Percentiles rank a stretch among this genome's conserved stretches.
phyloP scores from a whole-genome alignment of 352 stramenopile species.

The Phytophthora crassamura region DNA sequence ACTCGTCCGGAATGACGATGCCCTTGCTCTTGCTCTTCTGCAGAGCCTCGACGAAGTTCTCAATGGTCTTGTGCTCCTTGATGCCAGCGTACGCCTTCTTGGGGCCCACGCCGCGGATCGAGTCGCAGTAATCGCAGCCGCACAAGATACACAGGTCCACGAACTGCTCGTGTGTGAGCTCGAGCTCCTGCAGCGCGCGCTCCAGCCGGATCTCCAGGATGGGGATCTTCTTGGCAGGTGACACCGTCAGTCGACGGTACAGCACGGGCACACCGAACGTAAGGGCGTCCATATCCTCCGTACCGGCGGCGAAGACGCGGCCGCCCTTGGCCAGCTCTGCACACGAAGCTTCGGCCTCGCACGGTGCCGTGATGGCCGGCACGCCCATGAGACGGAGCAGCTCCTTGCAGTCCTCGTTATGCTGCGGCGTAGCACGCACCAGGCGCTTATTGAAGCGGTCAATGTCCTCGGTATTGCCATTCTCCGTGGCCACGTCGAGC shows the following conservation, averaged over 20 bases:
- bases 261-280: constrained; percentile 98
- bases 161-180: constrained; percentile 95
- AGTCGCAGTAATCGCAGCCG: constrained; percentile 99
- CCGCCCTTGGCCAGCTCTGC: constrained; percentile 92
- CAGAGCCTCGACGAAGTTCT: constrained; percentile 93
- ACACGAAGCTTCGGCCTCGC: constrained; percentile 99
- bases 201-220: constrained; percentile 93
- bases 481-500: constrained; percentile 87
- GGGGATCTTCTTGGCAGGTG: constrained; percentile 89
- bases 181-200: constrained; percentile 93
- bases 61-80: constrained; percentile 95
- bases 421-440: constrained; percentile 89
- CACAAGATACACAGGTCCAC: constrained; percentile 99
- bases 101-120: constrained; percentile 97
- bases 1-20: constrained; percentile 84
- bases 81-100: constrained; percentile 98
- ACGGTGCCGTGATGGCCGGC: constrained; percentile 96
- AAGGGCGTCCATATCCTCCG: constrained; percentile 99
- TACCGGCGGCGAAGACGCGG: constrained; percentile 95
- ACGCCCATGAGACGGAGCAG: constrained; percentile 96
- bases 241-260: constrained; percentile 92
- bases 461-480: constrained; percentile 90
- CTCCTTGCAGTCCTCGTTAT: constrained; percentile 95
- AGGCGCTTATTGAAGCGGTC: constrained; percentile 95
- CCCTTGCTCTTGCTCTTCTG: constrained; percentile 89